Evolutionary conservation across 495 filamentous ascomycete species (phyloP).

Genomic region (Hamigera avellanea): DNA sequence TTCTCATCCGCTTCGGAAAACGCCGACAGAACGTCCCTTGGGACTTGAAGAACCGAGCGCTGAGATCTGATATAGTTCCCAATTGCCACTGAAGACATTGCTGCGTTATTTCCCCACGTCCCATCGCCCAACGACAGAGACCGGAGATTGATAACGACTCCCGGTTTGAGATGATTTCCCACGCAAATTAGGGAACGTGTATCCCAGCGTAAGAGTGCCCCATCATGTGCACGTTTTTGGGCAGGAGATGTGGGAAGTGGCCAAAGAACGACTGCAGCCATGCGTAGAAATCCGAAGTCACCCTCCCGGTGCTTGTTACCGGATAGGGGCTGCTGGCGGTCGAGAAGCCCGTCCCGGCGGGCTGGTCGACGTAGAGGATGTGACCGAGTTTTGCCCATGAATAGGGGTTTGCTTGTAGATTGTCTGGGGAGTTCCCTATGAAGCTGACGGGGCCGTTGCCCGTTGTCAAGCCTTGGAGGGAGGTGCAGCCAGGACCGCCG

Average conservation of each 20-base stretch:
- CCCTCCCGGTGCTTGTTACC: slow-evolving; percentile 13
- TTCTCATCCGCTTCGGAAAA: slow-evolving; percentile 18
- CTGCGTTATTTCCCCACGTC: slow-evolving; percentile 23
- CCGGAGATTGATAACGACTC: slow-evolving; percentile 18
- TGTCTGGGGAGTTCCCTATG: slow-evolving; percentile 16
- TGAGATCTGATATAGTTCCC: slow-evolving; percentile 18
- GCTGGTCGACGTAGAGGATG: slow-evolving; percentile 33
- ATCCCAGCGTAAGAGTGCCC: slow-evolving; percentile 32
- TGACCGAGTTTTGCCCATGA: slow-evolving; percentile 30
- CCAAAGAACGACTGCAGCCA: slow-evolving; percentile 28
- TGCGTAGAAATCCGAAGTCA: slow-evolving; percentile 21
- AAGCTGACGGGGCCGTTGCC: slow-evolving; percentile 21
- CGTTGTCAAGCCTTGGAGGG: slow-evolving; percentile 45
- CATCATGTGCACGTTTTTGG: slow-evolving; percentile 27
- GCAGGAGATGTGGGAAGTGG: slow-evolving; percentile 18
- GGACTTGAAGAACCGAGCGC: slow-evolving; percentile 9
- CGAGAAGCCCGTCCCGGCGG: slow-evolving; percentile 27
- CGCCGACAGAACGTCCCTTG: slow-evolving; percentile 14
- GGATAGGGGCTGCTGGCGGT: slow-evolving; percentile 21
- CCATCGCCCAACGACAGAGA: slow-evolving; percentile 27
- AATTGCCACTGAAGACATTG: slow-evolving; percentile 17
- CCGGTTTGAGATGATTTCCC: slow-evolving; percentile 20
- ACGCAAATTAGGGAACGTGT: slow-evolving; percentile 30
- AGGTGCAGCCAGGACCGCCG: slow-evolving; percentile 59
- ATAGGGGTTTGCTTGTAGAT: slow-evolving; percentile 15